phyloP scores from a whole-genome alignment of 768 basidiomycete genomes.

The Boletus rubropictus region DNA sequence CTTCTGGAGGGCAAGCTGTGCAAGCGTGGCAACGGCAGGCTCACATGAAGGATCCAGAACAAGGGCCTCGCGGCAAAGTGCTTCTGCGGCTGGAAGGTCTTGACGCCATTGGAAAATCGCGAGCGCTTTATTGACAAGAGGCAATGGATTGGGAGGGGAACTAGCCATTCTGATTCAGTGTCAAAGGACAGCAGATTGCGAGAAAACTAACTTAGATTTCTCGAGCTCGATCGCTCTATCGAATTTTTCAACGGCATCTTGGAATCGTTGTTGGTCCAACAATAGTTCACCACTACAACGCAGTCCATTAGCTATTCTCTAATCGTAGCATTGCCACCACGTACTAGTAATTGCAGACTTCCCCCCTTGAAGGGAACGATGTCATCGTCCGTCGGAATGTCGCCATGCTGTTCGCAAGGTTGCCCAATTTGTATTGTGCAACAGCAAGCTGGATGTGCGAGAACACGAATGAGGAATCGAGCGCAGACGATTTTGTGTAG shows the following conservation, averaged over 20 bases:
- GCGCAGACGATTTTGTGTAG: conserved; percentile 82
- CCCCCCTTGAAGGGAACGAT: conserved; percentile 79
- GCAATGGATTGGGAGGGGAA: conserved; percentile 75
- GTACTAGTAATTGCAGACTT: conserved; percentile 93
- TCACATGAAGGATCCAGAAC: conserved; percentile 90
- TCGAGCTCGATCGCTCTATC: conserved; percentile 89
- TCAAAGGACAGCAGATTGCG: not conserved
- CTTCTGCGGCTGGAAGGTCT: conserved; percentile 76
- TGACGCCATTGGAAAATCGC: conserved; percentile 95
- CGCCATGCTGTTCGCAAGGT: conserved; percentile 77
- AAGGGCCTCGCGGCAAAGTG: conserved; percentile 83
- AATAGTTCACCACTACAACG: conserved; percentile 79
- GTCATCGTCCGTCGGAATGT: conserved; percentile 83
- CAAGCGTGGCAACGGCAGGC: conserved; percentile 91
- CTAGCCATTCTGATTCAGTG: conserved; percentile 14
- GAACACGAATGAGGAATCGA: conserved; percentile 90
- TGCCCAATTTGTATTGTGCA: conserved; percentile 88
- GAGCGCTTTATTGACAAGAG: conserved; percentile 96
- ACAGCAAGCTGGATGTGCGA: conserved; percentile 96
- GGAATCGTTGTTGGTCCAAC: conserved; percentile 83
- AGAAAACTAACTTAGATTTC: conserved; percentile 51
- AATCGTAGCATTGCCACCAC: conserved; percentile 21
- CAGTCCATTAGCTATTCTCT: not conserved
- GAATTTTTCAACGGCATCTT: conserved; percentile 88
- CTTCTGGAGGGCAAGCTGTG: conserved; percentile 89